These are phyloP conservation scores for Macrophomina tecta DNA, from an alignment of 2,329 filamentous ascomycete species.

Conservation along the genomic window DNA sequence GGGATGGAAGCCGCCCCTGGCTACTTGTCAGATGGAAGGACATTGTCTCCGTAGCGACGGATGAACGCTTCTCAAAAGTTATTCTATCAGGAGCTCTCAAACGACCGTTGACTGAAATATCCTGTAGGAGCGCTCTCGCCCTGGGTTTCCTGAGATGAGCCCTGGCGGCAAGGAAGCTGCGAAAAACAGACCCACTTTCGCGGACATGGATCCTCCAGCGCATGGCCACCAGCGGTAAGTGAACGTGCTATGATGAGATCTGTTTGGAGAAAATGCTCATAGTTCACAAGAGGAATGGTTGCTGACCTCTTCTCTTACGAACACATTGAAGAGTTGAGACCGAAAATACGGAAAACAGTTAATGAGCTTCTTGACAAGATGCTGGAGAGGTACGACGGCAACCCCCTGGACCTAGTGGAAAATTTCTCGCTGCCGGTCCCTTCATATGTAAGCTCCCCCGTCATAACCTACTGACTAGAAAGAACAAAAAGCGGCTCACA, in stretches of 20 bases:
- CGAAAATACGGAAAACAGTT: constrained; percentile 56
- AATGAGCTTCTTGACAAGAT: constrained; percentile 51
- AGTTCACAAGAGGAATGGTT: constrained; percentile 49
- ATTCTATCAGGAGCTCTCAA: not conserved
- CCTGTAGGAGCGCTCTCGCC: constrained; percentile 35
- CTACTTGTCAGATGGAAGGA: constrained; percentile 57
- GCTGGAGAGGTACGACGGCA: constrained; percentile 44
- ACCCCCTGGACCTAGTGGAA: constrained; percentile 54
- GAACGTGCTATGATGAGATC: constrained; percentile 28
- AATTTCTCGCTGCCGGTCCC: constrained; percentile 57
- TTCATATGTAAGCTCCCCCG: constrained; percentile 46
- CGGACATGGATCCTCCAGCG: constrained; percentile 58
- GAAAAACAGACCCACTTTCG: constrained; percentile 58
- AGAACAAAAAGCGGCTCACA: too few species aligned
- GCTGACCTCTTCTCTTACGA: constrained; percentile 51
- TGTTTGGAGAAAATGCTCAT: too few species aligned
- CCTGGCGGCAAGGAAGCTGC: constrained; percentile 56
- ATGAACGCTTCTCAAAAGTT: constrained; percentile 53
- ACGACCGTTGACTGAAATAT: not conserved
- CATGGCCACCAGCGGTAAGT: constrained; percentile 54
- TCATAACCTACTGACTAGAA: too few species aligned
- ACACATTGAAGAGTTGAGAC: constrained; percentile 49
- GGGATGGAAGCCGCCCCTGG: constrained; percentile 56
- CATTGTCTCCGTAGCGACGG: constrained; percentile 53
- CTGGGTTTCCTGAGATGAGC: constrained; percentile 56